These are phyloP conservation scores for Physaria fendleri DNA, from an alignment of 345 rosid genomes.

Conservation along the genomic window DNA sequence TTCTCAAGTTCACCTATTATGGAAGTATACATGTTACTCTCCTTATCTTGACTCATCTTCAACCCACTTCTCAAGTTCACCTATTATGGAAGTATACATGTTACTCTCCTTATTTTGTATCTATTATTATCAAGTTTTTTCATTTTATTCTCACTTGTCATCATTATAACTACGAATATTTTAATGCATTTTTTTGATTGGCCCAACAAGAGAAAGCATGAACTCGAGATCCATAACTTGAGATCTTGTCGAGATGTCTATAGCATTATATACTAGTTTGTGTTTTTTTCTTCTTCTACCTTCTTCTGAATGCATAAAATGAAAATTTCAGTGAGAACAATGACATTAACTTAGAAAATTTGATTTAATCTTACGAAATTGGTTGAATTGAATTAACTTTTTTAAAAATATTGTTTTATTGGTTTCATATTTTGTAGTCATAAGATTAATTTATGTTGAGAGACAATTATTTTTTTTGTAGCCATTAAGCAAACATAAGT, in stretches of 20 bases:
- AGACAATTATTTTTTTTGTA: too few relatives aligned
- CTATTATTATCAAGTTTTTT: neutral
- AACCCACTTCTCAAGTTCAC: slow-evolving; percentile 30
- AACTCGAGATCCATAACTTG: neutral
- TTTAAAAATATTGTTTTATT: too few relatives aligned
- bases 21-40: too few relatives aligned
- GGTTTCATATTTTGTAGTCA: too few relatives aligned
- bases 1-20: slow-evolving; percentile 23
- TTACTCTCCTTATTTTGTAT: slow-evolving; percentile 20
- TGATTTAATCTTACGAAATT: neutral
- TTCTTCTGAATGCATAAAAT: neutral
- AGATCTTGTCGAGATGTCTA: neutral
- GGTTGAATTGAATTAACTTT: too few relatives aligned
- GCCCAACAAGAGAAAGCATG: slow-evolving; percentile 6
- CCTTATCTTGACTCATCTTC: slow-evolving; percentile 33
- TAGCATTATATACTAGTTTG: neutral
- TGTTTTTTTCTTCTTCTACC: neutral
- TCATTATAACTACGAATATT: slow-evolving; percentile 1
- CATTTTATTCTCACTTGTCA: neutral
- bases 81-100: slow-evolving; percentile 24
- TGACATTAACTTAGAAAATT: neutral
- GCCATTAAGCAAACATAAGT: slow-evolving; percentile 26
- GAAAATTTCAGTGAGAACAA: neutral
- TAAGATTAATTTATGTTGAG: too few relatives aligned
- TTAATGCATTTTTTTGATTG: neutral